Evolutionary conservation across 768 basidiomycete species (phyloP).

Genomic region (Cystobasidium ongulense): DNA sequence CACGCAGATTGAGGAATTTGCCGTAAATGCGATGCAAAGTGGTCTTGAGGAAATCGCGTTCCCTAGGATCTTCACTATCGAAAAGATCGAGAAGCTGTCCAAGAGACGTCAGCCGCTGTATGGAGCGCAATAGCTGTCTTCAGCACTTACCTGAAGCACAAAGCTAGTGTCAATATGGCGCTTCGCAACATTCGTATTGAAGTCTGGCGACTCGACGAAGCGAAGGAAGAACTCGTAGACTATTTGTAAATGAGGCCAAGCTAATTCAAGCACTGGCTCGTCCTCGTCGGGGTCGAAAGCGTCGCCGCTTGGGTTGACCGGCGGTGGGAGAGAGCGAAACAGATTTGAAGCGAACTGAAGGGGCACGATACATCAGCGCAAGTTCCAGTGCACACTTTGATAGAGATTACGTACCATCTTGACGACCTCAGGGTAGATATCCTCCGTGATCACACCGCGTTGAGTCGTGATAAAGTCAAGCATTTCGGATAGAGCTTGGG

Average conservation of each 20-base stretch:
- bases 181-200: slow-evolving; percentile 96
- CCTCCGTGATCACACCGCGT: slow-evolving; percentile 89
- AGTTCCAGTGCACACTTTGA: slow-evolving; percentile 15
- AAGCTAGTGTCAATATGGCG: slow-evolving; percentile 94
- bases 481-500: slow-evolving; percentile 95
- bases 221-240: slow-evolving; percentile 99
- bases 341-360: slow-evolving; percentile 89
- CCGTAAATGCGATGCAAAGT: slow-evolving; percentile 98
- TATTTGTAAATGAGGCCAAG: slow-evolving; percentile 98
- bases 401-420: slow-evolving; percentile 65
- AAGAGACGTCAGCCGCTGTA: neutral
- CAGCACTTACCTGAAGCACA: slow-evolving; percentile 57
- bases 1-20: slow-evolving; percentile 96
- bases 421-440: slow-evolving; percentile 96
- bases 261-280: slow-evolving; percentile 94
- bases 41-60: slow-evolving; percentile 98
- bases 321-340: slow-evolving; percentile 98
- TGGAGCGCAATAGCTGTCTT: neutral
- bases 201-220: slow-evolving; percentile 94
- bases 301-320: slow-evolving; percentile 94
- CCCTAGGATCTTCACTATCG: slow-evolving; percentile 95
- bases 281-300: slow-evolving; percentile 99
- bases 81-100: slow-evolving; percentile 85
- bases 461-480: slow-evolving; percentile 97
- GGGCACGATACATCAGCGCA: neutral